These are phyloP conservation scores for Rhypophila decipiens DNA, from an alignment of 495 filamentous ascomycete species.

Conservation along the genomic window DNA sequence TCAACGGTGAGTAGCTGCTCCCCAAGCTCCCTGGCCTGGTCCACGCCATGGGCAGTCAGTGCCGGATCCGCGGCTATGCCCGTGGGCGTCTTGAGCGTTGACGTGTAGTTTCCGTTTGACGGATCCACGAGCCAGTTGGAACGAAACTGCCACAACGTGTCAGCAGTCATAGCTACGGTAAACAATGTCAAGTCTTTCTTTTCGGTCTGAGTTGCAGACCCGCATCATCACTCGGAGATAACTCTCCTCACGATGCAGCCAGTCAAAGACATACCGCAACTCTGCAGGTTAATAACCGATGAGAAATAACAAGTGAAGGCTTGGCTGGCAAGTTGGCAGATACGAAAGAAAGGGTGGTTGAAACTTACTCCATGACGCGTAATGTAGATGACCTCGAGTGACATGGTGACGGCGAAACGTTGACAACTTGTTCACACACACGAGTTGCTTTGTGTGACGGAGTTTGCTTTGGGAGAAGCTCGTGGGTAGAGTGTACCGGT, in stretches of 20 bases:
- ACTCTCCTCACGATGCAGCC: too few relatives aligned
- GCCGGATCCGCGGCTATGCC: constrained; percentile 82
- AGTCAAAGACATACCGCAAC: too few relatives aligned
- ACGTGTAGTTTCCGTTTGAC: constrained; percentile 64
- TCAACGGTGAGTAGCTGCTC: constrained; percentile 51
- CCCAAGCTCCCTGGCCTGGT: constrained; percentile 75
- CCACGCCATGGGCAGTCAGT: constrained; percentile 75
- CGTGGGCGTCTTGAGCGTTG: constrained; percentile 68
- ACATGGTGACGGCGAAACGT: constrained; percentile 29
- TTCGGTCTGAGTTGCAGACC: too few relatives aligned
- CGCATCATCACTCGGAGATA: too few relatives aligned
- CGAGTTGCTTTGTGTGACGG: too few relatives aligned
- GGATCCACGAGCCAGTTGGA: constrained; percentile 80
- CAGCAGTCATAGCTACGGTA: too few relatives aligned
- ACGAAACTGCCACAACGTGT: too few relatives aligned
- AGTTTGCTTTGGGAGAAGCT: too few relatives aligned
- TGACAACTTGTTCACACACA: too few relatives aligned
- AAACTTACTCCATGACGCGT: constrained; percentile 75
- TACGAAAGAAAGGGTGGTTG: neutral
- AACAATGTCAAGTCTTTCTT: too few relatives aligned
- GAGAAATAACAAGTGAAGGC: neutral
- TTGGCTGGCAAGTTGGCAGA: neutral
- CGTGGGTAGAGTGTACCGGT: too few relatives aligned
- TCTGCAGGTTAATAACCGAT: too few relatives aligned
- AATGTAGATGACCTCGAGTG: constrained; percentile 76